Percentiles rank a stretch among this genome's conserved stretches.
phyloP scores from a whole-genome alignment of 257 asterid genomes.

The Ophiorrhiza pumila region DNA sequence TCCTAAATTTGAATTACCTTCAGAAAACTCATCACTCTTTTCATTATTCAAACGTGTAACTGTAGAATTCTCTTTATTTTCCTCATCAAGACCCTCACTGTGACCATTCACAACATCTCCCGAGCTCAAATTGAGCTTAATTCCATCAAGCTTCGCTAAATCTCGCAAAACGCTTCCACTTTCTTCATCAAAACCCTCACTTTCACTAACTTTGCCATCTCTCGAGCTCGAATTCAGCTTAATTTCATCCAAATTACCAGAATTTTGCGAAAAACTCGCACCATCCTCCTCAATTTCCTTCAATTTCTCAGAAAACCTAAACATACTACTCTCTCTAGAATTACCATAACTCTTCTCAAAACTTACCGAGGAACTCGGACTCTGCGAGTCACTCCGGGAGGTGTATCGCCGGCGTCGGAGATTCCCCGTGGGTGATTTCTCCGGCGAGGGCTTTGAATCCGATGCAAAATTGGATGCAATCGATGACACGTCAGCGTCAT shows the following conservation, averaged over 20 bases:
- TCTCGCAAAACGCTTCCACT: not conserved
- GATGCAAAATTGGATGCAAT: slow-evolving; percentile 14
- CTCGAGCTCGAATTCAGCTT: slow-evolving; percentile 24
- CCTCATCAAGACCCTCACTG: slow-evolving; percentile 15
- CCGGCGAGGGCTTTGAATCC: slow-evolving; percentile 22
- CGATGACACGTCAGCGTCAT: slow-evolving; percentile 19
- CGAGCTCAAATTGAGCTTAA: slow-evolving; percentile 23
- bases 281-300: slow-evolving; percentile 12
- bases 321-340: slow-evolving; percentile 24
- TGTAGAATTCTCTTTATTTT: slow-evolving; percentile 20
- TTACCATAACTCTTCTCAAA: slow-evolving; percentile 26
- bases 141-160: slow-evolving; percentile 1
- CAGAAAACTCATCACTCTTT: slow-evolving; percentile 8
- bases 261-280: not conserved
- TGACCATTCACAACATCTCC: slow-evolving; percentile 15
- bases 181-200: not conserved
- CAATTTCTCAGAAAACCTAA: slow-evolving; percentile 19
- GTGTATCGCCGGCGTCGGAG: slow-evolving; percentile 24
- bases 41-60: not conserved
- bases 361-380: slow-evolving; percentile 27
- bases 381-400: slow-evolving; percentile 3
- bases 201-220: slow-evolving; percentile 10
- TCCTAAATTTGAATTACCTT: slow-evolving; percentile 34
- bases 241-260: slow-evolving; percentile 1
- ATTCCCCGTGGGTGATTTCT: slow-evolving; percentile 14